A percentile compares a stretch with the other conserved stretches of the same genome.
These are phyloP conservation scores for Venturia carpophila DNA, from an alignment of 2,329 filamentous ascomycete genomes.

Conservation along the genomic window DNA sequence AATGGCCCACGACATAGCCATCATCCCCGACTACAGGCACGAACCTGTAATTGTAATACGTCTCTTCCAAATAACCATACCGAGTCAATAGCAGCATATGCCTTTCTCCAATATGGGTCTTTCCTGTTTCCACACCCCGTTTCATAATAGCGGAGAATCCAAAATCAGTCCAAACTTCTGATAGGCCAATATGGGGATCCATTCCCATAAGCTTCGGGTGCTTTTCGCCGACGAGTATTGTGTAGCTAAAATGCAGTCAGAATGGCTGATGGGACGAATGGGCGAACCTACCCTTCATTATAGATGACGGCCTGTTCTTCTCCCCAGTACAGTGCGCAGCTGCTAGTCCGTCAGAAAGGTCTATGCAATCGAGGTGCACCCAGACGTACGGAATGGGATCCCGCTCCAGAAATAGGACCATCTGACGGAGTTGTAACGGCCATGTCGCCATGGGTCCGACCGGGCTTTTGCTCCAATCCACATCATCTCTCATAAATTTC, in stretches of 20 bases:
- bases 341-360: no score
- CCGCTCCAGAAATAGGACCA: background rate
- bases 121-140: conserved; percentile 6
- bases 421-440: conserved; percentile 15
- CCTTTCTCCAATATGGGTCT: background rate
- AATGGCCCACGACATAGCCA: conserved; percentile 13
- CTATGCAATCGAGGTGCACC: no score
- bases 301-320: background rate
- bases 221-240: conserved; percentile 15
- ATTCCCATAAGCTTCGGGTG: conserved; percentile 14
- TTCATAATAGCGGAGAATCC: conserved; percentile 11
- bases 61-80: conserved; percentile 18
- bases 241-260: background rate
- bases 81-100: conserved; percentile 16
- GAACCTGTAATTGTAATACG: conserved; percentile 17
- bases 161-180: conserved; percentile 6
- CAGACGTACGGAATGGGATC: no score
- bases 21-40: conserved; percentile 18
- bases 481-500: conserved; percentile 9
- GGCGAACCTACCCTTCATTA: background rate
- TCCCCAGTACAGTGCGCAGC: background rate
- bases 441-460: conserved; percentile 17
- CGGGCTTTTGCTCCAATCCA: conserved; percentile 10
- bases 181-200: conserved; percentile 7
- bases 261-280: background rate